phyloP scores from a whole-genome alignment of 495 filamentous ascomycete species.

The Amniculicola lignicola region DNA sequence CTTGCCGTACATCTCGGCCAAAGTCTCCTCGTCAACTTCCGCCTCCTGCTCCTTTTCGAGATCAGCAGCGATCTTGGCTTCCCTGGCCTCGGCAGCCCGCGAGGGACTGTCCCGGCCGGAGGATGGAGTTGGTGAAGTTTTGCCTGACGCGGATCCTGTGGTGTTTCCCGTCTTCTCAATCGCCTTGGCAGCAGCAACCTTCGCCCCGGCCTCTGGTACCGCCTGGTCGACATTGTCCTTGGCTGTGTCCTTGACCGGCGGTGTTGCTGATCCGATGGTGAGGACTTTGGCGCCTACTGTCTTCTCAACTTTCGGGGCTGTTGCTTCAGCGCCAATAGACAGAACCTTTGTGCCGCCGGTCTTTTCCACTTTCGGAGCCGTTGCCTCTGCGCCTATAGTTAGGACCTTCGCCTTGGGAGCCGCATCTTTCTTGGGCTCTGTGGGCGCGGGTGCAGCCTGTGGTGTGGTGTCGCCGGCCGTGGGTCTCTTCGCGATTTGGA shows the following conservation, averaged over 20 bases:
- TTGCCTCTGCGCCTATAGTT: slow-evolving; percentile 56
- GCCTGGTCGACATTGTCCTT: slow-evolving; percentile 53
- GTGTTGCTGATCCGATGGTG: slow-evolving; percentile 22
- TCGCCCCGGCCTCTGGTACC: slow-evolving; percentile 58
- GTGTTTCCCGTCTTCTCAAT: slow-evolving; percentile 72
- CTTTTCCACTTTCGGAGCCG: slow-evolving; percentile 50
- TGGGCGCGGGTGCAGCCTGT: slow-evolving; percentile 43
- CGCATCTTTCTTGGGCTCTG: slow-evolving; percentile 45
- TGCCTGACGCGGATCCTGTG: slow-evolving; percentile 54
- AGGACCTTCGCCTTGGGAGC: slow-evolving; percentile 61
- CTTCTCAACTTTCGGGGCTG: slow-evolving; percentile 50
- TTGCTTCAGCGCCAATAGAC: slow-evolving; percentile 57
- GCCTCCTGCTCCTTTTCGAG: slow-evolving; percentile 84
- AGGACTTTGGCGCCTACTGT: slow-evolving; percentile 37
- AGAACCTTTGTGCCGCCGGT: slow-evolving; percentile 44
- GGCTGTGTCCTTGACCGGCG: slow-evolving; percentile 36
- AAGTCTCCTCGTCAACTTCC: slow-evolving; percentile 83
- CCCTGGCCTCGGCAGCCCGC: slow-evolving; percentile 46
- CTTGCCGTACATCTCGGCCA: slow-evolving; percentile 97
- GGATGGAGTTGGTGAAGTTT: slow-evolving; percentile 70
- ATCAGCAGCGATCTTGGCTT: slow-evolving; percentile 48
- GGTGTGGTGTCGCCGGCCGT: slow-evolving; percentile 36
- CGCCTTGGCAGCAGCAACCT: slow-evolving; percentile 75
- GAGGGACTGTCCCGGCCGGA: slow-evolving; percentile 75
- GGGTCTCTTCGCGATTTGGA: slow-evolving; percentile 61